Conservation (phyloP, 2,329 filamentous ascomycete genomes). For the Penicillium capsulatum region DNA sequence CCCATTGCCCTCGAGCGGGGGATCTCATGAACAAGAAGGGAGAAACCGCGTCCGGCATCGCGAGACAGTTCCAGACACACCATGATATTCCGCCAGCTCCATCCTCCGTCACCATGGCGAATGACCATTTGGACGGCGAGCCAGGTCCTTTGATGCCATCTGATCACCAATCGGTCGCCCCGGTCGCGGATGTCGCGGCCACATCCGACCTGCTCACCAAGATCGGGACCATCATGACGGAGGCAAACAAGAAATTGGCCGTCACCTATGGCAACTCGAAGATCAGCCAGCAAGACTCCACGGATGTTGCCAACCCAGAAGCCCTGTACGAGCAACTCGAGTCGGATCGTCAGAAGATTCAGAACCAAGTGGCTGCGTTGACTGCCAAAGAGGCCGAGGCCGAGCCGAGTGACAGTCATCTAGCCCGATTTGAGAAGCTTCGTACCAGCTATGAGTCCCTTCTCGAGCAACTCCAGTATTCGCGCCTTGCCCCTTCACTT, state of each 20-base stretch:
- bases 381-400: constrained; percentile 36
- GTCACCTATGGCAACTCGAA: constrained; percentile 57
- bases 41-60: constrained; percentile 78
- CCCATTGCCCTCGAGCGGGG: constrained; percentile 68
- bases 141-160: constrained; percentile 25
- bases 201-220: constrained; percentile 66
- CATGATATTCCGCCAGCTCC: constrained; percentile 63
- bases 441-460: constrained; percentile 39
- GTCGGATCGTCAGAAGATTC: constrained; percentile 42
- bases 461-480: constrained; percentile 43
- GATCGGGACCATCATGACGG: constrained; percentile 64
- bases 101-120: constrained; percentile 58
- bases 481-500: constrained; percentile 33
- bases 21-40: constrained; percentile 79
- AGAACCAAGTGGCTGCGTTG: constrained; percentile 37
- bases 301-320: constrained; percentile 42
- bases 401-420: constrained; percentile 35
- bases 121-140: constrained; percentile 34
- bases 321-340: constrained; percentile 42
- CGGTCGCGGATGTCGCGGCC: constrained; percentile 49
- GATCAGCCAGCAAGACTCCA: constrained; percentile 53
- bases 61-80: constrained; percentile 62
- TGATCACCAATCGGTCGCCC: constrained; percentile 27
- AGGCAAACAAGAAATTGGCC: constrained; percentile 68
- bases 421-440: constrained; percentile 39